Conservation (phyloP, 305 asterid species). For the Coffea humblotiana region DNA sequence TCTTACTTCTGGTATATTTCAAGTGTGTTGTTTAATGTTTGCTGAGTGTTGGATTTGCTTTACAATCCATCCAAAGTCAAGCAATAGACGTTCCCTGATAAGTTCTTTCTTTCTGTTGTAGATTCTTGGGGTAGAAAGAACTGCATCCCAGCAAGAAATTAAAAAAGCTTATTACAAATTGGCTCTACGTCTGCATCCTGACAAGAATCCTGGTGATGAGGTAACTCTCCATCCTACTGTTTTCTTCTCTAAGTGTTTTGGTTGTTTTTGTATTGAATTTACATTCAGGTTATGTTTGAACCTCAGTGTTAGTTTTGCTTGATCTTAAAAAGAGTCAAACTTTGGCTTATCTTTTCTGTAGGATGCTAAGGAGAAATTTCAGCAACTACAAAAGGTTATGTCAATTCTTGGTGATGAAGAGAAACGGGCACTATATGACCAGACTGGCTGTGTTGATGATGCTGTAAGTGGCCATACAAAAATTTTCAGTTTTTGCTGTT, state of each 20-base stretch:
- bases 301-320: neutral
- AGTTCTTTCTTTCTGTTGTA: constrained; percentile 22
- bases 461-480: constrained; percentile 55
- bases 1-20: neutral
- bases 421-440: constrained; percentile 91
- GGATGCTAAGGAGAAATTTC: constrained; percentile 96
- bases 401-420: constrained; percentile 90
- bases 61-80: constrained; percentile 3
- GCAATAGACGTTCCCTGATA: constrained; percentile 12
- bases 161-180: constrained; percentile 84
- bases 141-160: constrained; percentile 80
- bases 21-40: neutral
- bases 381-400: constrained; percentile 91
- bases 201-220: constrained; percentile 86
- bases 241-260: constrained; percentile 9
- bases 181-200: constrained; percentile 88
- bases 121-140: constrained; percentile 81
- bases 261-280: neutral
- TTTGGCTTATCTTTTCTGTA: constrained; percentile 19
- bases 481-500: constrained; percentile 12
- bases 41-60: constrained; percentile 6
- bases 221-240: constrained; percentile 31
- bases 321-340: neutral
- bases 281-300: constrained; percentile 1
- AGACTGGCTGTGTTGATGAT: constrained; percentile 95